Evolutionary conservation across 257 asterid species (phyloP), one percentile per base, ranked within the genome.

Genomic region (Solanum lycopersicoides): DNA sequence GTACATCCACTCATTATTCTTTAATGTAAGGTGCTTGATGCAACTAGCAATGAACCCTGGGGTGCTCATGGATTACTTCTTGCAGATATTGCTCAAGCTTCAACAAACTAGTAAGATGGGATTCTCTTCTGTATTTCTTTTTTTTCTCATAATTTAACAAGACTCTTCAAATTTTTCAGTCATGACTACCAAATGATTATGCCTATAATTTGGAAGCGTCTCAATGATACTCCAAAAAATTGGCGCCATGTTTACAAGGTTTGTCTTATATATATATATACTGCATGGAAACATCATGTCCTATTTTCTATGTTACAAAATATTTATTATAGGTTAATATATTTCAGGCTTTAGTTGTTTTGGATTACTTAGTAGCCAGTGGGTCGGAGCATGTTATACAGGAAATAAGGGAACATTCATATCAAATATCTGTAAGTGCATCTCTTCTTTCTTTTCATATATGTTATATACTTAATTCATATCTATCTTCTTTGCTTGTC

Each of bases 181-280:
- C 98, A 96, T 28, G 98, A 97, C 92, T 94, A 93, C 92, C 99
- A 97, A 90, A 96, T 97, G 93, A 95, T 97, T 91, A 94, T 96
- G 99, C 86, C 98, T 13, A 95, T 97, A 41, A 77, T 97, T 87
- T 97, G 99, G 99, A 97, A 97, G 94, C 99, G 98, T 74, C 84
- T 94, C 86, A 96, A 94, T 91, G 99, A 97, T 89, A 96, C 96
- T 86, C 98, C 98, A 25, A 96, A 95, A 91, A 94, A 97, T 86
- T 97, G 99, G 99, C 95, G 99, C 88, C 99, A 96, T 87, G 98
- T 97, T 34, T 97, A 95, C 94, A 97, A 97, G 99, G 99, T 97
- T 84, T 37, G 39, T 37, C 39, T 37, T 37, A 37, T 37, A 37
- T 28, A 28, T 37, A 37, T 37, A 37, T 1, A n/a, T n/a, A n/a